Percentiles rank a stretch among this genome's conserved stretches.
Evolutionary conservation across 1,284 basidiomycete species (phyloP).

Genomic region (Ustanciosporium gigantosporum): DNA sequence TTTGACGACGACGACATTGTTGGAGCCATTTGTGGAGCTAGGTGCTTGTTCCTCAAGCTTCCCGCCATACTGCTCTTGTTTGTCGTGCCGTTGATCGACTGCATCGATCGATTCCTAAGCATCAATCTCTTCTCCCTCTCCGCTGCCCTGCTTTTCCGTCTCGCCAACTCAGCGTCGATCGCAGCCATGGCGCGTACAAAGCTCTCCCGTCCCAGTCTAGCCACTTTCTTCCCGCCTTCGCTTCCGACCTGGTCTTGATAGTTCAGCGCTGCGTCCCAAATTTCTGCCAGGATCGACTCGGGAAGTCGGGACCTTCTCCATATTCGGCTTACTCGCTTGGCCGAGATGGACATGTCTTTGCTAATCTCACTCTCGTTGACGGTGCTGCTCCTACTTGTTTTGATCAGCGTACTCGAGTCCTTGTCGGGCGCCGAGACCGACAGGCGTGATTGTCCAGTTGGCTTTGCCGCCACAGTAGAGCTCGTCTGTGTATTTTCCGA

Average conservation of each 20-base stretch:
- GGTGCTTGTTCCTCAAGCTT: too few species aligned
- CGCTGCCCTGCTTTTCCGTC: not conserved
- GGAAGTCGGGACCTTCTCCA: constrained; percentile 18
- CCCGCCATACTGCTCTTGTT: too few species aligned
- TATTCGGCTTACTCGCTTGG: constrained; percentile 3
- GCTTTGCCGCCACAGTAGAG: not conserved
- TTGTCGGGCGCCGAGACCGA: not conserved
- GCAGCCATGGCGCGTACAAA: constrained; percentile 17
- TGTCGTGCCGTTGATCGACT: too few species aligned
- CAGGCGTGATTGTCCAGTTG: too few species aligned
- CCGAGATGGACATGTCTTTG: not conserved
- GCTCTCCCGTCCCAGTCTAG: constrained; percentile 1
- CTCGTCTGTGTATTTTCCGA: constrained; percentile 7
- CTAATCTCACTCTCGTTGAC: not conserved
- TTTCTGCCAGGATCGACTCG: constrained; percentile 2
- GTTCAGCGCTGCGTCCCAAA: constrained; percentile 11
- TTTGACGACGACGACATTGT: too few species aligned
- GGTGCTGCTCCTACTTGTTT: too few species aligned
- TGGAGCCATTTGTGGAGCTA: too few species aligned
- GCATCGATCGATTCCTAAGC: too few species aligned
- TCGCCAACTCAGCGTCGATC: constrained; percentile 26
- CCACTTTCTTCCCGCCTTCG: not conserved
- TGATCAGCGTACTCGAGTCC: too few species aligned
- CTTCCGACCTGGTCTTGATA: not conserved
- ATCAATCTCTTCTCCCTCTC: too few species aligned